Evolutionary conservation across 345 rosid genomes (phyloP), one percentile per base, ranked within the genome.

Genomic region (Boechera stricta): DNA sequence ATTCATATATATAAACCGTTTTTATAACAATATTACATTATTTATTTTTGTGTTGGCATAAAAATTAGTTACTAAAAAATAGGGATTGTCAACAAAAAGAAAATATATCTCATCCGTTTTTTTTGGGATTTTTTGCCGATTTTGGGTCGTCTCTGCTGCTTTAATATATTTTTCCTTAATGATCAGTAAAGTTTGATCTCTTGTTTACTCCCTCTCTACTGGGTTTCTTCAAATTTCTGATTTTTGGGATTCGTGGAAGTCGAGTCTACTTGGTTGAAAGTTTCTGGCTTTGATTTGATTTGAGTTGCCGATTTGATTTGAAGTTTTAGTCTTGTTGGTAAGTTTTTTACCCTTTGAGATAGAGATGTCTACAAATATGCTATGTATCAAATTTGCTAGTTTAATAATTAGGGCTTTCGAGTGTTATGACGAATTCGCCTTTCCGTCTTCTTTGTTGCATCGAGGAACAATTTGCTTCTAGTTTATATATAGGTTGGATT

Each of bases 371-470:
- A 1, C 39, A 32, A 7, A 32, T 15, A 29, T 29, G 18, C 2
- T 12, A 5, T 31, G 11, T 18, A 13, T 62, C 42, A 10, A 8
- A 39, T 2, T 29, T 55, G 32, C 72, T 49, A 9, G 5, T 74
- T 38, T 35, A 42, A 18, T 67, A 60, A 58, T 67, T 75, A 67
- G 79, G 79, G 79, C 65, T 73, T 73, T 73, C 28, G n/a, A 41
- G 10, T 74, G 72, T 65, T 4, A n/a, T 33, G 1, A 62, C 52
- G 18, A n/a, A 33, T 73, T 73, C 24, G 28, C 6, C 52, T 61
- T 73, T 49, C 2, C 32, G 9, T 28, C 38, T 24, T 33, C 24
- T 53, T 53, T 12, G 24, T 53, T 62, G 59, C 39, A 60, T 72
- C 21, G 36, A 62, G 1, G 38, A 42, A 53, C 24, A 18, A 5